Conservation (phyloP, 768 basidiomycete species). For the Calocybe cyanea region DNA sequence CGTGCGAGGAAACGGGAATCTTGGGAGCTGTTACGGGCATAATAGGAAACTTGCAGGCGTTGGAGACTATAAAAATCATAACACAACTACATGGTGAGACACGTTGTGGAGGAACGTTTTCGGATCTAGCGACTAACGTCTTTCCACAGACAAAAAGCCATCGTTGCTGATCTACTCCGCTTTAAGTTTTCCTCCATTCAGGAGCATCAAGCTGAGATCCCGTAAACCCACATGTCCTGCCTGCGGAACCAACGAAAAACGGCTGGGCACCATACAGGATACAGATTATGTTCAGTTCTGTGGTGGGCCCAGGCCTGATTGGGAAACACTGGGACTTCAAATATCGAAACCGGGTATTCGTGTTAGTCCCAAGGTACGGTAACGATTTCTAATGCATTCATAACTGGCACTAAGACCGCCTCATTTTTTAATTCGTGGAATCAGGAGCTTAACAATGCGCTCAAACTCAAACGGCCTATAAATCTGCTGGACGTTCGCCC, state of each 20-base stretch:
- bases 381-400: neutral
- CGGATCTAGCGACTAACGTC: constrained; percentile 44
- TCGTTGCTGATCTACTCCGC: constrained; percentile 54
- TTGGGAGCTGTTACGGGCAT: constrained; percentile 86
- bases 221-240: constrained; percentile 69
- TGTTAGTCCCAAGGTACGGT: constrained; percentile 41
- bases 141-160: constrained; percentile 51
- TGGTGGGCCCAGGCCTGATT: constrained; percentile 67
- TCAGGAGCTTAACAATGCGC: constrained; percentile 24
- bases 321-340: constrained; percentile 51
- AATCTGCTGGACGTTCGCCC: constrained; percentile 79
- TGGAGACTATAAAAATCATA: constrained; percentile 71
- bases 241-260: constrained; percentile 57
- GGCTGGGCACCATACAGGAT: constrained; percentile 42
- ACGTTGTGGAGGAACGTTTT: neutral
- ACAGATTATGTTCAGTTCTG: constrained; percentile 87
- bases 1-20: constrained; percentile 88
- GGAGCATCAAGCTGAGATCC: constrained; percentile 76
- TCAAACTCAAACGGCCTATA: constrained; percentile 25
- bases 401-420: neutral
- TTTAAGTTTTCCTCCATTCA: constrained; percentile 64
- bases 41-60: constrained; percentile 86
- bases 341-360: constrained; percentile 38
- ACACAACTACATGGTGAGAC: constrained; percentile 21
- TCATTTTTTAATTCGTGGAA: neutral